These are phyloP conservation scores for Beauveria brongniartii DNA, from an alignment of 2,329 filamentous ascomycete genomes.

Conservation along the genomic window DNA sequence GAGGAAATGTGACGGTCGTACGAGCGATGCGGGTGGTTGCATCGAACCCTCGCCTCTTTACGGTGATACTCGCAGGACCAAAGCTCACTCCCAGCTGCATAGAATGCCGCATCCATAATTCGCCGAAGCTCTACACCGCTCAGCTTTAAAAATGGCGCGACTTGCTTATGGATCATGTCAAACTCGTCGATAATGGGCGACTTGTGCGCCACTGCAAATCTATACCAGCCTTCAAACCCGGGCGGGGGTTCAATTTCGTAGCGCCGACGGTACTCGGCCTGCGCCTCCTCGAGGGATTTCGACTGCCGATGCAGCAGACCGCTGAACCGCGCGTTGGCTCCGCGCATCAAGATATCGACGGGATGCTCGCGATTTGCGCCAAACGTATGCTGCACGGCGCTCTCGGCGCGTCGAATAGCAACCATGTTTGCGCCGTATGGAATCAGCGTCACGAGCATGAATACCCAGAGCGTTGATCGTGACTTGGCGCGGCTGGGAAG, in stretches of 20 bases:
- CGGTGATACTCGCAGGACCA: slow-evolving; percentile 29
- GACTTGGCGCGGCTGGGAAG: slow-evolving; percentile 24
- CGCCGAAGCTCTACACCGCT: slow-evolving; percentile 26
- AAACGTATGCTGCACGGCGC: slow-evolving; percentile 7
- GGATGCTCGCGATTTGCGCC: slow-evolving; percentile 23
- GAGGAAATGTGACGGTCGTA: slow-evolving; percentile 26
- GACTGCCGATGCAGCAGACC: slow-evolving; percentile 29
- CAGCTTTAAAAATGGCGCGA: slow-evolving; percentile 33
- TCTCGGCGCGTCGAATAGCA: slow-evolving; percentile 17
- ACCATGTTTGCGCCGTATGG: slow-evolving; percentile 23
- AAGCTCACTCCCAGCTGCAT: slow-evolving; percentile 23
- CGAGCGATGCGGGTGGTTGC: slow-evolving; percentile 23
- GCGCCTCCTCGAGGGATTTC: slow-evolving; percentile 24
- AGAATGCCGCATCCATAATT: slow-evolving; percentile 20
- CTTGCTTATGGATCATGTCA: slow-evolving; percentile 31
- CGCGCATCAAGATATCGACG: slow-evolving; percentile 23
- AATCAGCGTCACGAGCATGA: slow-evolving; percentile 22
- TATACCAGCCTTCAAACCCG: slow-evolving; percentile 39
- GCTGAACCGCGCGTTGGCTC: slow-evolving; percentile 24
- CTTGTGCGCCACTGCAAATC: slow-evolving; percentile 29
- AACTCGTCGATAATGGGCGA: slow-evolving; percentile 44
- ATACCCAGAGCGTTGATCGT: slow-evolving; percentile 21
- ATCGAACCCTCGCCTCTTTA: slow-evolving; percentile 20
- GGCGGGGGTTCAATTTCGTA: slow-evolving; percentile 35
- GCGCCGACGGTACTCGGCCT: slow-evolving; percentile 33